phyloP scores from a whole-genome alignment of 1,139 yeast genomes.

The Meyerozyma elateridarum region DNA sequence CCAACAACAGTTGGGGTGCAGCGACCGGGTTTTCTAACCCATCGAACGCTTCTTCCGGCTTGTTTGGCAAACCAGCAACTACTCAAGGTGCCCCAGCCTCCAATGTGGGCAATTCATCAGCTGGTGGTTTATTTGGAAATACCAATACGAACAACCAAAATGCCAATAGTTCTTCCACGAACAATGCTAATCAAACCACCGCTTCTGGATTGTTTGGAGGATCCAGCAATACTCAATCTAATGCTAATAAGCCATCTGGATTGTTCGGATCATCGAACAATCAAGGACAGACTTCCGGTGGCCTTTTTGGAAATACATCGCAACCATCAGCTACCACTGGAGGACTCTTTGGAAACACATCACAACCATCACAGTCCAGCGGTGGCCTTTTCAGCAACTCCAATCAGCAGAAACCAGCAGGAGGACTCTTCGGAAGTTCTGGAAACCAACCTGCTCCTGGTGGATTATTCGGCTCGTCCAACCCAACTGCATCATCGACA shows the following conservation, averaged over 20 bases:
- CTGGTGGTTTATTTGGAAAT: constrained; percentile 20
- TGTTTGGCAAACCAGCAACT: constrained; percentile 9
- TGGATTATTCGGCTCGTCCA: constrained; percentile 7
- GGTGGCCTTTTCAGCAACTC: constrained; percentile 8
- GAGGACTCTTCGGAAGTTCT: constrained; percentile 9
- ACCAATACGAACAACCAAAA: constrained; percentile 6
- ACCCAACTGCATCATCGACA: constrained; percentile 4
- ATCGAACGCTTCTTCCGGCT: constrained; percentile 6
- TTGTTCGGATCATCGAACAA: constrained; percentile 11
- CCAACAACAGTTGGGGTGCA: constrained; percentile 1
- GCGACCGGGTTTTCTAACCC: constrained; percentile 7
- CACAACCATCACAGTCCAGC: constrained; percentile 7
- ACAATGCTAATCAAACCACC: neutral
- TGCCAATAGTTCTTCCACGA: neutral
- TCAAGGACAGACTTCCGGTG: constrained; percentile 8
- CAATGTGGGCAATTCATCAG: no score
- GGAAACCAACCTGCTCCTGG: constrained; percentile 7
- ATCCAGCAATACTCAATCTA: constrained; percentile 7
- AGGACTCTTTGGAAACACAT: constrained; percentile 8
- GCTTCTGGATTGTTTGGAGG: constrained; percentile 10
- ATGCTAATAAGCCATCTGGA: no score
- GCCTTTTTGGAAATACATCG: constrained; percentile 7
- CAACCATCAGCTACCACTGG: constrained; percentile 8
- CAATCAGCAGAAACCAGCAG: constrained; percentile 7
- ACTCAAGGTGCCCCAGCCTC: no score